A percentile compares a stretch with the other conserved stretches of the same genome.
These are phyloP conservation scores for Boletus eberwhitei DNA, from an alignment of 768 basidiomycete species.

Conservation along the genomic window DNA sequence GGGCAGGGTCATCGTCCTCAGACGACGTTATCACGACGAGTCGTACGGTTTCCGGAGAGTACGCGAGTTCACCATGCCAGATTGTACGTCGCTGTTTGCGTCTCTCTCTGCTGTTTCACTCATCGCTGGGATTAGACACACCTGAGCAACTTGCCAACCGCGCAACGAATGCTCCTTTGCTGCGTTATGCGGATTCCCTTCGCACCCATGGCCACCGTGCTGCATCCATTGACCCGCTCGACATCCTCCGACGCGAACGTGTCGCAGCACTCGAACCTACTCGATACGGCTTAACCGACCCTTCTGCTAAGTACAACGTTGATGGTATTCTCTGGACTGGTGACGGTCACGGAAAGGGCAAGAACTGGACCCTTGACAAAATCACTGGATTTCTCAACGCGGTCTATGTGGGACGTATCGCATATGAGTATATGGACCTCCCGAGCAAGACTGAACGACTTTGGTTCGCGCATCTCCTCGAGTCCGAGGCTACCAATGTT, in stretches of 20 bases:
- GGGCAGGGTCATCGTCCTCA: constrained; percentile 22
- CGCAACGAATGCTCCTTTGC: constrained; percentile 65
- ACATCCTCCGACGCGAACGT: constrained; percentile 79
- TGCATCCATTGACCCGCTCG: constrained; percentile 83
- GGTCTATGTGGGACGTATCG: constrained; percentile 82
- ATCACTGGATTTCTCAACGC: constrained; percentile 67
- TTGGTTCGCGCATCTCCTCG: constrained; percentile 87
- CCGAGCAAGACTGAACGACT: constrained; percentile 80
- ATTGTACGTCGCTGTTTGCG: constrained; percentile 49
- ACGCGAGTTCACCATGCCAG: constrained; percentile 60
- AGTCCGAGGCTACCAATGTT: constrained; percentile 42
- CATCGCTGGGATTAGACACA: constrained; percentile 45
- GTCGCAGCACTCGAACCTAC: constrained; percentile 72
- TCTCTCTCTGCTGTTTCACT: not conserved
- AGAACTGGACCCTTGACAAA: constrained; percentile 64
- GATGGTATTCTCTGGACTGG: constrained; percentile 80
- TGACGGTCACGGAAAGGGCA: constrained; percentile 21
- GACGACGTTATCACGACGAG: constrained; percentile 64
- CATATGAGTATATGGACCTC: constrained; percentile 91
- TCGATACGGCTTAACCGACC: constrained; percentile 70
- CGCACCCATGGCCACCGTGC: constrained; percentile 84
- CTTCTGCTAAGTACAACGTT: constrained; percentile 56
- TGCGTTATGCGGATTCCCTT: constrained; percentile 87
- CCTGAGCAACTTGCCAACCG: constrained; percentile 65
- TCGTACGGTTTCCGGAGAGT: constrained; percentile 75